Conservation (phyloP, 1,284 basidiomycete genomes). For the Phylloporus sp. region DNA sequence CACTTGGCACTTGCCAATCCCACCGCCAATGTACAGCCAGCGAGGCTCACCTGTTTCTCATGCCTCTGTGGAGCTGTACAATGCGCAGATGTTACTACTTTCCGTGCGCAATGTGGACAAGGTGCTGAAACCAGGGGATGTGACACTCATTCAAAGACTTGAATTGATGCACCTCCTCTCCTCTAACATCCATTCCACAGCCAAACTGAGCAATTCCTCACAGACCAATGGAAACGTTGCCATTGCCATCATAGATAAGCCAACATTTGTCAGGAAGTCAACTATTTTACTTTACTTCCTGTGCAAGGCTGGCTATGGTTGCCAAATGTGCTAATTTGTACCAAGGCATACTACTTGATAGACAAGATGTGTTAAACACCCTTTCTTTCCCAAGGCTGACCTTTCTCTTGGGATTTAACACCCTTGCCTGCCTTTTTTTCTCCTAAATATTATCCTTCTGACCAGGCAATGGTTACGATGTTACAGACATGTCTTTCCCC, state of each 20-base stretch:
- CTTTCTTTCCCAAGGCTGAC: conserved; percentile 48
- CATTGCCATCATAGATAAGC: conserved; percentile 84
- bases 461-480: conserved; percentile 54
- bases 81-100: conserved; percentile 82
- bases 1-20: conserved; percentile 78
- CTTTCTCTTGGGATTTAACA: conserved; percentile 88
- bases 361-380: conserved; percentile 19
- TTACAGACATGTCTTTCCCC: conserved; percentile 67
- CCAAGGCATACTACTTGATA: not conserved
- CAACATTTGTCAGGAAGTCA: conserved; percentile 89
- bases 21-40: conserved; percentile 33
- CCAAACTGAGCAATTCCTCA: conserved; percentile 15
- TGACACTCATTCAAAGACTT: conserved; percentile 73
- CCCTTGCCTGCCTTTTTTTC: conserved; percentile 83
- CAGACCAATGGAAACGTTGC: conserved; percentile 57
- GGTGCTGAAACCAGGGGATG: conserved; percentile 69
- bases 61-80: conserved; percentile 46
- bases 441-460: conserved; percentile 77
- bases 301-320: conserved; percentile 38
- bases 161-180: conserved; percentile 83
- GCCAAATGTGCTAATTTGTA: conserved; percentile 4
- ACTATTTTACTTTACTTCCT: conserved; percentile 60
- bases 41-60: conserved; percentile 5
- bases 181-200: conserved; percentile 43
- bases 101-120: conserved; percentile 94